Conservation (phyloP, 495 filamentous ascomycete species). For the Patellaria atrata region DNA sequence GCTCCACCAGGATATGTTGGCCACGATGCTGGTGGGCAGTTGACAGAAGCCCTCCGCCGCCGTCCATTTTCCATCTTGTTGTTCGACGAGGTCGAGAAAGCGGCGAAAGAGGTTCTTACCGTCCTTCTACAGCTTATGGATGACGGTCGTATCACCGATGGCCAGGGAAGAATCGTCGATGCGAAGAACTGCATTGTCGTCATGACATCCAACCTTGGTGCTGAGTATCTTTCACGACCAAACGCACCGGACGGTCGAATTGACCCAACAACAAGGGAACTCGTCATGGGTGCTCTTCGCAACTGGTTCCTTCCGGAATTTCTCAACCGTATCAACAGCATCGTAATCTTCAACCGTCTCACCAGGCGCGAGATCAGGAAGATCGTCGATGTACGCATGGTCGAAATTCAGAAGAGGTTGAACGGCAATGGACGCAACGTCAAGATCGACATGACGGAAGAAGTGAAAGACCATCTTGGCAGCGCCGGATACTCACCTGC, state of each 20-base stretch:
- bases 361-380: constrained; percentile 74
- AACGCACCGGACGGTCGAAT: constrained; percentile 67
- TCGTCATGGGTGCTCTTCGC: constrained; percentile 78
- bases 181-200: constrained; percentile 97
- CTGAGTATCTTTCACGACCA: constrained; percentile 76
- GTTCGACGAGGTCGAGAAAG: constrained; percentile 97
- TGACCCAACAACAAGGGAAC: constrained; percentile 69
- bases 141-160: constrained; percentile 95
- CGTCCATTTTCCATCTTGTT: constrained; percentile 95
- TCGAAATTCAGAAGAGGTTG: constrained; percentile 83
- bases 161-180: constrained; percentile 86
- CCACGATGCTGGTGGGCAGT: constrained; percentile 87
- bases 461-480: constrained; percentile 82
- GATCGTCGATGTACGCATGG: constrained; percentile 85
- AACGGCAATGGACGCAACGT: constrained; percentile 68
- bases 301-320: constrained; percentile 97
- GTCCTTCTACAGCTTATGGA: constrained; percentile 97
- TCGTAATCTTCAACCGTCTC: constrained; percentile 97
- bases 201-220: constrained; percentile 95
- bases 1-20: constrained; percentile 95
- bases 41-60: constrained; percentile 84
- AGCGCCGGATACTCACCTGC: constrained; percentile 80
- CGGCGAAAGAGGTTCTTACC: constrained; percentile 92
- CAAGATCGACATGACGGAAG: constrained; percentile 55
- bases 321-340: constrained; percentile 88